Evolutionary conservation across 495 filamentous ascomycete genomes (phyloP), one percentile per base, ranked within the genome.

Genomic region (Amorphotheca resinae): DNA sequence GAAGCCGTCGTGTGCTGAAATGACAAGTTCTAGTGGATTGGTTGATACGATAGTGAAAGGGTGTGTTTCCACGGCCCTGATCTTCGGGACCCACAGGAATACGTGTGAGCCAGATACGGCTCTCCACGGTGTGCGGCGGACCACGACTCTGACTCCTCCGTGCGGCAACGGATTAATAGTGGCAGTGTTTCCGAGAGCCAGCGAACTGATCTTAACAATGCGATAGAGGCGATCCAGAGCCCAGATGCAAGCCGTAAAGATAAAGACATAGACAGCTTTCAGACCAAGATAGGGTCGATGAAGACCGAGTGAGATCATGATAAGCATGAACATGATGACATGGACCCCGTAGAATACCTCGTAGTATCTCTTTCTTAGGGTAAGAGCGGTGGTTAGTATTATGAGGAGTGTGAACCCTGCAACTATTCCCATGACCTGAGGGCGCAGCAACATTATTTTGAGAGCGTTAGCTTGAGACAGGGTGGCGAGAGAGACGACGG

Each of bases 321-420:
- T 64, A 7, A 71, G 43, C 4, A 73, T 54, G 52, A 74, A 76
- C 23, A 70, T 60, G 8, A 51, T 30, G 26, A 80, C 42, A 38
- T 80, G 76, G 28, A 68, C 59, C 4, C 71, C 57, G 44, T 77
- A 75, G 55, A 80, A 79, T 0, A 65, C 45, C 52, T 80, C 76
- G 43, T 80, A 80, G 28, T 61, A 49, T 9, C 64, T 60, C n/a
- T 62, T 65, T 15, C 48, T 45, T 28, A 66, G 33, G 38, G 52
- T 38, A 15, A 64, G 42, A 5, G 58, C 56, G 14, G 58, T 52
- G 2, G 54, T 34, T 9, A 53, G 54, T 33, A 66, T 61, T 15
- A 75, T 49, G 3, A 69, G 53, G 51, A 66, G 62, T 28, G 65
- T 64, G 40, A 72, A 67, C n/a, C 68, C 70, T 4, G 61, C 56